Evolutionary conservation across 2,329 filamentous ascomycete species (phyloP), one percentile per base, ranked within the genome.

Genomic region (Cercospora beticola): DNA sequence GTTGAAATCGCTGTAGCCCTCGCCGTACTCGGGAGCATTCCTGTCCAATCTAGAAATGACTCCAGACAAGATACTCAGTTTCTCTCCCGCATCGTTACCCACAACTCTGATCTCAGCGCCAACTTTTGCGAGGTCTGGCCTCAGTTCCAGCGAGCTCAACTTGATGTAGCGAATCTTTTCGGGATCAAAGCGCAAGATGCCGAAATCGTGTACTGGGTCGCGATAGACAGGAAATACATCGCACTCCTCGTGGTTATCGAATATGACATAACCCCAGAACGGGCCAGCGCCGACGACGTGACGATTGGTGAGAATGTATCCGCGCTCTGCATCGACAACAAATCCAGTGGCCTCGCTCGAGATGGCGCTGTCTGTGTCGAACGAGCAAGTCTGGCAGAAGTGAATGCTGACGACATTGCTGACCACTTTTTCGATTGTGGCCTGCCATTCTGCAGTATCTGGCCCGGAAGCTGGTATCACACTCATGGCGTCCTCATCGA

Each of bases 1-100:
- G 78, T 91, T 99, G 87, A 99, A 99, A 79, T 99, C 95, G 80
- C 94, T 95, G 80, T 99, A 99, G 30, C 95, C 95, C 72, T 98
- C 95, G 66, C 94, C 94, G 75, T 99, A 98, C 77, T 99, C 95
- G 16, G 95, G 95, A 1, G 96, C 96, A 81, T 99, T 99, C 74
- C 95, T 89, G 77, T 99, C 95, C 68, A 99, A 85, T 75, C 95
- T 90, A 82, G 93, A 97, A 79, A 99, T 99, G 66, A 99, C 94
- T 75, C 95, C 95, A 5, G 95, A 98, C 68, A 99, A 84, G 75
- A 99, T 99, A 84, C 93, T 97, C 74, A 99, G 88, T 82, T 99
- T 99, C 80, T 99, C 95, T 73, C 95, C 95, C 31, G 95, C 95
- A 84, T 99, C 95, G 80, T 99, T 99, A 82, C 95, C 95, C 5